Base-by-base conservation (phyloP, 108 stramenopile genomes). In the Pseudonitzschia pungens region DNA sequence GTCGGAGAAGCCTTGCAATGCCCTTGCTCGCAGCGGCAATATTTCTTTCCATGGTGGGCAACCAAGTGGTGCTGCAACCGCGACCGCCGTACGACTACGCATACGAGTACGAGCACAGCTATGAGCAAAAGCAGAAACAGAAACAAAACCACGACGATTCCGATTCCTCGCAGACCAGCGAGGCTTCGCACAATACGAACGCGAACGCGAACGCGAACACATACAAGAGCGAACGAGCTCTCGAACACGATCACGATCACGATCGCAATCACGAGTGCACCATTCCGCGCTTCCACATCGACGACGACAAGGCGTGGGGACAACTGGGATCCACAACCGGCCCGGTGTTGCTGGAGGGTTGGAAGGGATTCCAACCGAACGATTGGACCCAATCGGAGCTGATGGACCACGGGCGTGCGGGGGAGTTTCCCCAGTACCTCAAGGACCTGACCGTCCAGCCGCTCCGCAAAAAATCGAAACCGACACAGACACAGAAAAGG, bases 381-480 rank as follows among this genome's bases (percentile, higher is more conserved):
- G 50, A 48, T 50, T 81, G 80, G 80, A 67, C 50, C 31, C 24
- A 68, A 52, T n/a, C 33, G 21, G 41, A 22, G 56, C 73, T 82
- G 58, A 32, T 55, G 28, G 6, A 36, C 36, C 2, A 36, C 36
- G 11, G 32, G 26, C 75, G 57, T 6, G 62, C 58, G 41, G 78
- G 82, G 32, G 18, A 43, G 4, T 58, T 72, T 70, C 29, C 60
- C 12, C 82, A 83, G 72, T 83, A 83, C 52, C 63, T 78, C 36
- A 83, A 83, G 71, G 74, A 76, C 29, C 24, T 36, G n/a, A 68
- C 60, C 31, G 82, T 83, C 0, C 78, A 79, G 64, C 82, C 78
- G 32, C 53, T 73, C 2, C 27, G 69, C 36, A 58, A 79, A 58
- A 0, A 52, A 54, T 36, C 6, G 36, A 36, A 36, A 36, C 36